These are phyloP conservation scores for Drosera capensis DNA, from an alignment of 148 eudicot species.

Conservation along the genomic window DNA sequence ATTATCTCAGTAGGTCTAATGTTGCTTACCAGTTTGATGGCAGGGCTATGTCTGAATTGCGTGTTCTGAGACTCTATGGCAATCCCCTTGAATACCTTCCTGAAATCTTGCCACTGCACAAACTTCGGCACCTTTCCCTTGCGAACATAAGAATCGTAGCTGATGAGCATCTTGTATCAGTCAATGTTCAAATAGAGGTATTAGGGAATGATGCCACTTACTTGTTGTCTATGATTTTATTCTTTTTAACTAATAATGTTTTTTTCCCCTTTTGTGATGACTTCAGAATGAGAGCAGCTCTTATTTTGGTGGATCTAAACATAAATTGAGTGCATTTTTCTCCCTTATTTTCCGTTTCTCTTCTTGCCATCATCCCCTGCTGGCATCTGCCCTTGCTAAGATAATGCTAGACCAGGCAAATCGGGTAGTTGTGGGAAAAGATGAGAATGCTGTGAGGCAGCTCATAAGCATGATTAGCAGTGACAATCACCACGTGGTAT, in stretches of 20 bases:
- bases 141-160: constrained; percentile 90
- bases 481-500: constrained; percentile 90
- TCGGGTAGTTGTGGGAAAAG: constrained; percentile 78
- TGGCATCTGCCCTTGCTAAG: constrained; percentile 92
- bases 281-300: constrained; percentile 82
- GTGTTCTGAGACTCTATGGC: constrained; percentile 79
- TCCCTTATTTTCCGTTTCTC: constrained; percentile 97
- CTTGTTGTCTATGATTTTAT: neutral
- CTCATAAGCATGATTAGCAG: constrained; percentile 99
- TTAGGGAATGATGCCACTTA: constrained; percentile 3
- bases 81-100: constrained; percentile 97
- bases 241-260: neutral
- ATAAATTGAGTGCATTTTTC: constrained; percentile 94
- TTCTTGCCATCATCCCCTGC: constrained; percentile 94
- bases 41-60: constrained; percentile 92
- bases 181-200: constrained; percentile 93
- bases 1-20: constrained; percentile 7
- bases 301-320: constrained; percentile 84
- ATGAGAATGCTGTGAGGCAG: constrained; percentile 96
- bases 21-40: constrained; percentile 13
- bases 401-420: constrained; percentile 86
- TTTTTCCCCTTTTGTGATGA: constrained; percentile 5
- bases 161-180: constrained; percentile 77
- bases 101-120: constrained; percentile 81
- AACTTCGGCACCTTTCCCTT: constrained; percentile 92